Conservation (phyloP, 2,329 filamentous ascomycete species). For the Malbranchea zuffiana region DNA sequence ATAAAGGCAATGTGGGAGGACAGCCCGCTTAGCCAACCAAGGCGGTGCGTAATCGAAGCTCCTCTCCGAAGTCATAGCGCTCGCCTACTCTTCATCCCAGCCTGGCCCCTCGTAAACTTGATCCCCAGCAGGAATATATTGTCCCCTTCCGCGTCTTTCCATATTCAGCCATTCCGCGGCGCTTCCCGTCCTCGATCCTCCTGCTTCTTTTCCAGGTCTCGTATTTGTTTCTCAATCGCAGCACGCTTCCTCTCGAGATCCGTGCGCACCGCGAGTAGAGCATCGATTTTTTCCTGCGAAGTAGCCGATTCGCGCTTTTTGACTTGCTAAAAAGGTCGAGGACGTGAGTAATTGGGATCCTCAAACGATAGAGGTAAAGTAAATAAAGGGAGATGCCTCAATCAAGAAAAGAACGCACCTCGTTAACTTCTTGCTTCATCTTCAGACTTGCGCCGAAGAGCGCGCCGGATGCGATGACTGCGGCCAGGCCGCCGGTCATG, state of each 20-base stretch:
- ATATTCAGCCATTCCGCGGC: not conserved
- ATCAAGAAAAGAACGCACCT: conserved; percentile 11
- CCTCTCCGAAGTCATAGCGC: too few species aligned
- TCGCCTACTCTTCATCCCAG: too few species aligned
- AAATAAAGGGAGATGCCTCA: not conserved
- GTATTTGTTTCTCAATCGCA: conserved; percentile 48
- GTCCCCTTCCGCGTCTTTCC: too few species aligned
- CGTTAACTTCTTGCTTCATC: conserved; percentile 18
- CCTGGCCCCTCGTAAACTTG: too few species aligned
- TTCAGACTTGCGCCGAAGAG: conserved; percentile 48
- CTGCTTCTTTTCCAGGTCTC: conserved; percentile 36
- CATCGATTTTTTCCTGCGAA: conserved; percentile 44
- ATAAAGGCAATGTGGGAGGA: too few species aligned
- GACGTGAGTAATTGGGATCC: not conserved
- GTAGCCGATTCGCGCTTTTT: conserved; percentile 41
- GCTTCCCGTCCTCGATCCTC: not conserved
- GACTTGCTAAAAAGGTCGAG: conserved; percentile 26
- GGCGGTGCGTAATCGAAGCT: too few species aligned
- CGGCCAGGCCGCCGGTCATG: conserved; percentile 44
- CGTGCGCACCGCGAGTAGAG: conserved; percentile 42
- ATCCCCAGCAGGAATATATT: too few species aligned
- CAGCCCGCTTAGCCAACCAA: too few species aligned
- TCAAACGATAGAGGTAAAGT: conserved; percentile 4
- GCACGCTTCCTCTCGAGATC: conserved; percentile 42
- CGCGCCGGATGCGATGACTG: conserved; percentile 47